phyloP scores from a whole-genome alignment of 306 rosid species.

The Malus sylvestris region DNA sequence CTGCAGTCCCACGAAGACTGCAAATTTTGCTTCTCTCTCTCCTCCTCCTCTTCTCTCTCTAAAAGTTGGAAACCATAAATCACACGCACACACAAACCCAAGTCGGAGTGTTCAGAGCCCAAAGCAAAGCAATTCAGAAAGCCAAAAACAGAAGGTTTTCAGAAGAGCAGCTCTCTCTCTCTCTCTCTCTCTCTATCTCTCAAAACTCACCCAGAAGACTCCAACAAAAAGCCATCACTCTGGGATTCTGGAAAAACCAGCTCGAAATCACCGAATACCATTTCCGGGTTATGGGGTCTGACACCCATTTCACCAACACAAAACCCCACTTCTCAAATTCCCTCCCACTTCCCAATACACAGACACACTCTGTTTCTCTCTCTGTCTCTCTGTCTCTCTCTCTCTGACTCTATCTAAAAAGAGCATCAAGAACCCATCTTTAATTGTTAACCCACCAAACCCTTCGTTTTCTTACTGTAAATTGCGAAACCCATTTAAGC shows the following conservation, averaged over 20 bases:
- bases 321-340: slow-evolving; percentile 12
- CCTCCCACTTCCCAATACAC: neutral
- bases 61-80: neutral
- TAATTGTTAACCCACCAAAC: neutral
- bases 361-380: neutral
- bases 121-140: slow-evolving; percentile 1
- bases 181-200: neutral
- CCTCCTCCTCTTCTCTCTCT: neutral
- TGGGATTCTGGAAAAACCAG: neutral
- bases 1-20: neutral
- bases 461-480: neutral
- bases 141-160: neutral
- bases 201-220: neutral
- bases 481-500: neutral
- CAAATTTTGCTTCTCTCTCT: neutral
- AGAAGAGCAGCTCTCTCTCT: neutral
- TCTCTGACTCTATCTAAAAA: neutral
- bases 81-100: neutral
- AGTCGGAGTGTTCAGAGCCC: neutral
- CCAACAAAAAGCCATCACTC: neutral
- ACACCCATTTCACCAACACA: slow-evolving; percentile 43
- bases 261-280: slow-evolving; percentile 27
- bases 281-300: slow-evolving; percentile 45
- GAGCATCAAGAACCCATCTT: neutral
- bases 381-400: neutral